Evolutionary conservation across 352 stramenopile species (phyloP), one percentile per base, ranked within the genome.

Genomic region (Globisporangium apiculatum): DNA sequence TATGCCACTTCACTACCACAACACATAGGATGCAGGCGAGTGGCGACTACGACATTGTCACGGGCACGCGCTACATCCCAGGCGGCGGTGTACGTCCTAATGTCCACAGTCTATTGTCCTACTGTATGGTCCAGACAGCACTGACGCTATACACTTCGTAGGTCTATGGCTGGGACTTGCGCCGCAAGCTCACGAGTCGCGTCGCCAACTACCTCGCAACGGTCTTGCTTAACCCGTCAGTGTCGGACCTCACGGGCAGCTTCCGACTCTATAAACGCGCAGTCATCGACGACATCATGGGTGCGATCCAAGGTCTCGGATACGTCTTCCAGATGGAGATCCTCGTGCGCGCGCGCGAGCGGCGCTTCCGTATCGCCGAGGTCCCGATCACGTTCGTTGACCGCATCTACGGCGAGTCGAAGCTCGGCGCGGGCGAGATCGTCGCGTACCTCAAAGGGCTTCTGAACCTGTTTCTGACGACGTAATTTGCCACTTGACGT

Each of bases 271-370:
- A 99, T 76, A 97, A 98, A 71, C 87, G 89, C 62, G 69, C 83
- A 40, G 94, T 97, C 48, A 87, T 99, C 55, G 88, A 98, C 68
- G 71, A 94, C 52, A 97, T 99, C 67, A 97, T 99, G 73, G 76
- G 66, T 51, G 69, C 70, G n/a, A 91, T 94, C 59, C 72, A 92
- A 58, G 80, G 77, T 4, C 72, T 89, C 31, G 96, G 96, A 40
- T 99, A 99, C 79, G 96, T 98, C 17, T 99, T 99, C 77, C 96
- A 99, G 76, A 99, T 99, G 97, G 96, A 99, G 71, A 98, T 99
- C 62, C 86, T 99, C 51, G 92, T 99, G 48, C 82, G 95, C 51
- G 94, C 95, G n/a, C 86, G 90, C 52, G 80, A 97, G 56, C 80
- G 83, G 57, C 76, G 91, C 24, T 98, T 97, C 72, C 82, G 67